Evolutionary conservation across 805 yeast genomes (phyloP).

Genomic region (Kluyveromyces lactis): DNA sequence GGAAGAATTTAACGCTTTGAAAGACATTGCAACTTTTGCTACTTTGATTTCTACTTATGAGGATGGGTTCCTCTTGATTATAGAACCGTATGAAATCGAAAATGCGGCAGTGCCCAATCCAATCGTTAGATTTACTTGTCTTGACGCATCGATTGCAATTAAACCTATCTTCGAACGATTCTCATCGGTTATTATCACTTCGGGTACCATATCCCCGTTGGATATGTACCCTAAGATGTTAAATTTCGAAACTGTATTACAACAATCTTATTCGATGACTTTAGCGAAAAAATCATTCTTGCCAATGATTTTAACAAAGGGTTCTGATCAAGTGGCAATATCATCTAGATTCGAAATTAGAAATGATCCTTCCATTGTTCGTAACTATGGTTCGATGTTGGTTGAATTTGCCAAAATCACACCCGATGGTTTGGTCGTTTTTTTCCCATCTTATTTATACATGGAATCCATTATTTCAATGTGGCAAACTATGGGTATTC

Average conservation of each 20-base stretch:
- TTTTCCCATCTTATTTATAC: conserved; percentile 92
- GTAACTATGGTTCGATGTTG: conserved; percentile 89
- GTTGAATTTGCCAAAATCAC: conserved; percentile 91
- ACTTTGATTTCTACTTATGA: conserved; percentile 94
- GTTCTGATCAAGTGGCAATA: conserved; percentile 95
- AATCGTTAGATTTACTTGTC: conserved; percentile 81
- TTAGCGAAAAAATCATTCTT: conserved; percentile 84
- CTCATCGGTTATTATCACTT: conserved; percentile 86
- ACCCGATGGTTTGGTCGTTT: conserved; percentile 97
- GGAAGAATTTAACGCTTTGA: conserved; percentile 87
- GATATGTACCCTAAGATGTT: conserved; percentile 98
- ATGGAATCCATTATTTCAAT: conserved; percentile 97
- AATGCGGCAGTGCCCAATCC: conserved; percentile 97
- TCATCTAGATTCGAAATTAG: conserved; percentile 94
- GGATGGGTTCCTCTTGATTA: conserved; percentile 78
- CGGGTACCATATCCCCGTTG: conserved; percentile 96
- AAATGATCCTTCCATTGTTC: conserved; percentile 94
- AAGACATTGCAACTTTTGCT: conserved; percentile 95
- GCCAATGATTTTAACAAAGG: conserved; percentile 94
- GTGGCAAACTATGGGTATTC: conserved; percentile 98
- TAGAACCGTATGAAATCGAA: conserved; percentile 93
- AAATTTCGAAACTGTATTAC: conserved; percentile 86
- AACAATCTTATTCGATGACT: conserved; percentile 94
- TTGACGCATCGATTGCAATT: conserved; percentile 96
- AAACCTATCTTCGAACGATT: conserved; percentile 94